A percentile compares a stretch with the other conserved stretches of the same genome.
Evolutionary conservation across 805 yeast genomes (phyloP).

Genomic region (Cyberlindnera veronae): DNA sequence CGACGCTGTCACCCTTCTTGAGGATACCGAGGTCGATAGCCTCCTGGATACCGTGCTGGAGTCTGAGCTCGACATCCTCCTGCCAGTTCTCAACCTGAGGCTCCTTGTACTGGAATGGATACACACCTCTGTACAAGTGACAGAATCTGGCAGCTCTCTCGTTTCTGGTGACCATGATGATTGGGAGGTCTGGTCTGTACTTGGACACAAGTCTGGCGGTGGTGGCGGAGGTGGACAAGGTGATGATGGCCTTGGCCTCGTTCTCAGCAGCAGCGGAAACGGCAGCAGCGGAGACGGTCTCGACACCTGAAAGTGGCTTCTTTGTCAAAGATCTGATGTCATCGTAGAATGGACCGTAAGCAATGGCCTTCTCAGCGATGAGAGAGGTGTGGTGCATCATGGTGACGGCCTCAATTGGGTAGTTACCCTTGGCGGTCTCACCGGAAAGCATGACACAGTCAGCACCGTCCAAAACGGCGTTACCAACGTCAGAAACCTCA

Average conservation of each 20-base stretch:
- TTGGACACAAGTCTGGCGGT: constrained; percentile 96
- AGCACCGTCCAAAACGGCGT: constrained; percentile 98
- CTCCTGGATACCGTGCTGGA: constrained; percentile 87
- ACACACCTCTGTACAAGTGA: constrained; percentile 97
- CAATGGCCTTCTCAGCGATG: constrained; percentile 94
- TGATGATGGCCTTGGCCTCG: constrained; percentile 94
- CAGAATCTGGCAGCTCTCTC: constrained; percentile 89
- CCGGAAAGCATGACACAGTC: constrained; percentile 99
- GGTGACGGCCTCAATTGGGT: constrained; percentile 95
- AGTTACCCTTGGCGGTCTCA: constrained; percentile 99
- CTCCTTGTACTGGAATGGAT: constrained; percentile 84
- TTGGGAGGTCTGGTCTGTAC: constrained; percentile 97
- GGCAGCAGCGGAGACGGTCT: constrained; percentile 96
- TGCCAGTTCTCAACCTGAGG: constrained; percentile 75
- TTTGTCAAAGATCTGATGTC: constrained; percentile 83
- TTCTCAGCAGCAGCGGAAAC: constrained; percentile 96
- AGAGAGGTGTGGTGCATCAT: constrained; percentile 98
- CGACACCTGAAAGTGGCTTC: constrained; percentile 89
- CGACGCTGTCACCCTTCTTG: constrained; percentile 81
- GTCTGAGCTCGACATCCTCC: constrained; percentile 92
- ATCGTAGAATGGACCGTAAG: constrained; percentile 79
- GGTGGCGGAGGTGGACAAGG: constrained; percentile 90
- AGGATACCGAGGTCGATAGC: constrained; percentile 85
- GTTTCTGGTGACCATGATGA: constrained; percentile 97
- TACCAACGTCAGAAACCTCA: constrained; percentile 98